phyloP scores from a whole-genome alignment of 306 rosid genomes.

The Oemleria cerasiformis region DNA sequence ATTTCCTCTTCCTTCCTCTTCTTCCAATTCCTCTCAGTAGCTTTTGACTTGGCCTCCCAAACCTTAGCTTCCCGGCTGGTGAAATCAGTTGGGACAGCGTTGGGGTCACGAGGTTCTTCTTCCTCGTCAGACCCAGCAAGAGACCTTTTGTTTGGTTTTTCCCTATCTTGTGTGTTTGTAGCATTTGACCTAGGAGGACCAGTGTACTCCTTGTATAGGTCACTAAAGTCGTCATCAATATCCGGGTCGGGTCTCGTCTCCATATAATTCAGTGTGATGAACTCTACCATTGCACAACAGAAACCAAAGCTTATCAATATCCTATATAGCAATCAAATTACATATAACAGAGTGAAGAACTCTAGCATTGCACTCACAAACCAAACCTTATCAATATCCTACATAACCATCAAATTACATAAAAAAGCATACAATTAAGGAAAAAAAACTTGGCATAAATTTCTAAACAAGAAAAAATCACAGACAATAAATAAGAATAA shows the following conservation, averaged over 20 bases:
- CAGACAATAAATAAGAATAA: too few species aligned
- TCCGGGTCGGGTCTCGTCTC: conserved; percentile 74
- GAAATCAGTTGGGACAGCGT: conserved; percentile 95
- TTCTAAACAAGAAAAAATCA: too few species aligned
- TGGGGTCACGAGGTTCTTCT: conserved; percentile 80
- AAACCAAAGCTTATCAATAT: conserved; percentile 7
- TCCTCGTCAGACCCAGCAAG: conserved; percentile 79
- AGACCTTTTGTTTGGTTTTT: conserved; percentile 66
- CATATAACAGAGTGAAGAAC: not conserved
- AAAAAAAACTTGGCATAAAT: too few species aligned
- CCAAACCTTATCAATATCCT: too few species aligned
- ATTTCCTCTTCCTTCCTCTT: conserved; percentile 97
- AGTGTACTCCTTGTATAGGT: conserved; percentile 95
- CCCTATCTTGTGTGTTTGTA: conserved; percentile 46
- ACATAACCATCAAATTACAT: too few species aligned
- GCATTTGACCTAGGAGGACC: conserved; percentile 67
- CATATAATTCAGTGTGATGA: conserved; percentile 36
- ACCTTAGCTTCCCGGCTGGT: conserved; percentile 99
- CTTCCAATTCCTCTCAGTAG: conserved; percentile 98
- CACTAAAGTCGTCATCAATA: conserved; percentile 79
- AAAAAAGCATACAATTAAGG: too few species aligned
- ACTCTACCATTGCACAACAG: conserved; percentile 31
- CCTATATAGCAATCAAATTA: not conserved
- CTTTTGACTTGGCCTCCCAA: conserved; percentile 99
- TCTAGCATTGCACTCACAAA: too few species aligned